Conservation (phyloP, 2,329 filamentous ascomycete genomes). For the Colletotrichum tabaci region DNA sequence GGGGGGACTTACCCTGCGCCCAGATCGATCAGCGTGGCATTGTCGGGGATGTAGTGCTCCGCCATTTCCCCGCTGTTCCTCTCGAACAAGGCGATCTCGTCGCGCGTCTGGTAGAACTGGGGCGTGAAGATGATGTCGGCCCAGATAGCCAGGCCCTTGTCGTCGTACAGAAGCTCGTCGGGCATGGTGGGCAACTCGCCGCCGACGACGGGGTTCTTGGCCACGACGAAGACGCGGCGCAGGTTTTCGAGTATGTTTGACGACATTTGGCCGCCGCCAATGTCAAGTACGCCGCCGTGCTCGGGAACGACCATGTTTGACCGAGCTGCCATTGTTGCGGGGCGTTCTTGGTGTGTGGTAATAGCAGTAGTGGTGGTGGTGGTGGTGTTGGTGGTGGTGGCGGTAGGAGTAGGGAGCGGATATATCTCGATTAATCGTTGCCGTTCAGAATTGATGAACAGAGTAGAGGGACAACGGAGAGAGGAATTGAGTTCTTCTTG, state of each 20-base stretch:
- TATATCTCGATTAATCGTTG: not conserved
- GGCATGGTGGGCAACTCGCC: slow-evolving; percentile 52
- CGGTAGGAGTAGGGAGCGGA: not conserved
- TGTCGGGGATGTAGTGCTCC: slow-evolving; percentile 45
- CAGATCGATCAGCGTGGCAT: slow-evolving; percentile 56
- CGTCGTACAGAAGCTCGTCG: slow-evolving; percentile 59
- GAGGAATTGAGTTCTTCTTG: not conserved
- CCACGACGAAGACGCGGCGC: slow-evolving; percentile 19
- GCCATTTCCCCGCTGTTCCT: slow-evolving; percentile 54
- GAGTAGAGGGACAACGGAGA: not conserved
- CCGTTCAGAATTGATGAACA: not conserved
- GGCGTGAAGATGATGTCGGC: slow-evolving; percentile 57
- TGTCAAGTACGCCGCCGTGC: slow-evolving; percentile 55
- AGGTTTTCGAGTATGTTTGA: slow-evolving; percentile 49
- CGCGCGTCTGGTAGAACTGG: slow-evolving; percentile 59
- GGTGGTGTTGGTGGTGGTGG: no score
- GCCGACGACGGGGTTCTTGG: slow-evolving; percentile 8
- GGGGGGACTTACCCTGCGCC: slow-evolving; percentile 57
- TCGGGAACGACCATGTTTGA: slow-evolving; percentile 32
- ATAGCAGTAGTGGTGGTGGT: not conserved
- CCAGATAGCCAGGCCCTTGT: slow-evolving; percentile 57
- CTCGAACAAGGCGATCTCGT: slow-evolving; percentile 56
- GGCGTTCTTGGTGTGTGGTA: not conserved
- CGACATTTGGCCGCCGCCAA: slow-evolving; percentile 55
- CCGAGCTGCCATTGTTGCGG: not conserved